Percentiles rank a stretch among this genome's conserved stretches.
Conservation (phyloP, 257 asterid genomes). For the Fraxinus cuspidata region DNA sequence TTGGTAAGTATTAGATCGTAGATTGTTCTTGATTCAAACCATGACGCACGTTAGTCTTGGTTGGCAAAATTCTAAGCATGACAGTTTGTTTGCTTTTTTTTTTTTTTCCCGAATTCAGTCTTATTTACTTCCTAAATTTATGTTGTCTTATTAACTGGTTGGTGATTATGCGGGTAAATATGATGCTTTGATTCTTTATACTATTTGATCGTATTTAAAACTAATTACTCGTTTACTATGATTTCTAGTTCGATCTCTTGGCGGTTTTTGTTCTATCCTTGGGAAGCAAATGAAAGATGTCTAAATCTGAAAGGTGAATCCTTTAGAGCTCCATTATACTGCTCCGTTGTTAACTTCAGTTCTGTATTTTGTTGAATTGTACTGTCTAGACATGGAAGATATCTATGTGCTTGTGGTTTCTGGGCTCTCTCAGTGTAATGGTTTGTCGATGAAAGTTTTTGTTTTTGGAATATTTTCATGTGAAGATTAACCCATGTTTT, state of each 20-base stretch:
- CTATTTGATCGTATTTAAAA: not conserved
- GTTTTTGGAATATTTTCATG: not conserved
- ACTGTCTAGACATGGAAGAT: not conserved
- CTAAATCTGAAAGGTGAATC: not conserved
- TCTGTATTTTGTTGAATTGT: not conserved
- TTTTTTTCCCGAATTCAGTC: not conserved
- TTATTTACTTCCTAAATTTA: not conserved
- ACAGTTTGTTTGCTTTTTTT: not conserved
- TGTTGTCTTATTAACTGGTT: not conserved
- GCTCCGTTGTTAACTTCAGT: not conserved
- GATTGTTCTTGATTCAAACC: not conserved
- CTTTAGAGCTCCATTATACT: not conserved
- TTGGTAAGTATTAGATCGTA: not conserved
- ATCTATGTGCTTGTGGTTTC: not conserved
- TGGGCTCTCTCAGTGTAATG: not conserved
- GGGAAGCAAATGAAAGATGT: not conserved
- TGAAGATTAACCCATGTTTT: not conserved
- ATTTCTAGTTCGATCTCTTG: not conserved
- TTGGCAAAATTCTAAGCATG: not conserved
- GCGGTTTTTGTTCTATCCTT: not conserved
- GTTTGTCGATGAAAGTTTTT: not conserved
- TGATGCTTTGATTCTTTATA: not conserved
- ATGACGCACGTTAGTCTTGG: not conserved
- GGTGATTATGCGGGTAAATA: not conserved
- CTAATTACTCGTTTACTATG: not conserved